Conservation (phyloP, 2,329 filamentous ascomycete genomes). For the Diaporthe ampelina region DNA sequence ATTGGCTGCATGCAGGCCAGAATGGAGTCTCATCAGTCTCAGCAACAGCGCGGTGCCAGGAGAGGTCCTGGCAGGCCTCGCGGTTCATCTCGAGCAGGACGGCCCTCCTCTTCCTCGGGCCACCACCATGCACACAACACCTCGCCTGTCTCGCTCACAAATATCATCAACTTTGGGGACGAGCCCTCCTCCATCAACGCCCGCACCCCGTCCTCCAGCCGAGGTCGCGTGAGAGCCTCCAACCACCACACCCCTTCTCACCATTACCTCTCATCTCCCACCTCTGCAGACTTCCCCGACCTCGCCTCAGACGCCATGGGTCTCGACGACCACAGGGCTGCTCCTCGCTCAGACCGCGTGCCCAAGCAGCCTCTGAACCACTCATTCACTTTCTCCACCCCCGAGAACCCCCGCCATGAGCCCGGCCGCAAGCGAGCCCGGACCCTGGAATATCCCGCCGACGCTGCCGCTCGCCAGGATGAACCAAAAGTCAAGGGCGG, state of each 20-base stretch:
- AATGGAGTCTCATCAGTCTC: constrained; percentile 40
- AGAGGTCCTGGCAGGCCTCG: constrained; percentile 36
- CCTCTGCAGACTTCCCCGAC: constrained; percentile 18
- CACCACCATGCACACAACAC: constrained; percentile 30
- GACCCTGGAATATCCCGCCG: constrained; percentile 56
- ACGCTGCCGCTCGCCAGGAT: constrained; percentile 55
- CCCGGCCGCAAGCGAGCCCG: constrained; percentile 59
- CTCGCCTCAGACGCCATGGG: constrained; percentile 33
- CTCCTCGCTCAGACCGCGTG: constrained; percentile 43
- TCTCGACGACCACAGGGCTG: constrained; percentile 27
- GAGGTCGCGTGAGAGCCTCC: constrained; percentile 37
- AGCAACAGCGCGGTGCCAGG: constrained; percentile 37
- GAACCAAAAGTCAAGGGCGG: constrained; percentile 68
- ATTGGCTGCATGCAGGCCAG: constrained; percentile 40
- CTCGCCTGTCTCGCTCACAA: constrained; percentile 33
- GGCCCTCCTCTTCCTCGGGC: constrained; percentile 38
- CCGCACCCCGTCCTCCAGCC: constrained; percentile 35
- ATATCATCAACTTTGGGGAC: constrained; percentile 38
- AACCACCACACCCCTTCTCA: constrained; percentile 36
- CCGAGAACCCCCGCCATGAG: constrained; percentile 45
- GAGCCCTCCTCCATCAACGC: constrained; percentile 24
- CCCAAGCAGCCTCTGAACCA: constrained; percentile 53
- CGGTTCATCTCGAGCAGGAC: constrained; percentile 38
- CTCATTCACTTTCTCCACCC: constrained; percentile 55
- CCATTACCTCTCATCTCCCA: constrained; percentile 33